These are phyloP conservation scores for Myxozyma vanderwaltii DNA, from an alignment of 805 yeast genomes.

Conservation along the genomic window DNA sequence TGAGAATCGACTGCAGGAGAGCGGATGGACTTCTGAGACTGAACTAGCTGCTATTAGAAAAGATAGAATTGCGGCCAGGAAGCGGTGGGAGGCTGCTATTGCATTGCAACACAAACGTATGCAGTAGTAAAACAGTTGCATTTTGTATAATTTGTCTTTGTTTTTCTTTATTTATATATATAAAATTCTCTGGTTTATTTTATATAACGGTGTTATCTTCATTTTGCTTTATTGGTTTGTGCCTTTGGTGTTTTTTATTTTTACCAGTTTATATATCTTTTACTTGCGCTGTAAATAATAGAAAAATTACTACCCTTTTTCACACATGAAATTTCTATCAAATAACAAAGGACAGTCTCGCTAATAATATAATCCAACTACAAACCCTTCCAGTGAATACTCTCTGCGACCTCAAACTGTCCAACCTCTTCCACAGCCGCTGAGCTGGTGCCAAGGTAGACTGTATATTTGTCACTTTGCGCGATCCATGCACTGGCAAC, in stretches of 20 bases:
- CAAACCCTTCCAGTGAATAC: slow-evolving; percentile 37
- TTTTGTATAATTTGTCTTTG: not conserved
- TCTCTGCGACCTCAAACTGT: slow-evolving; percentile 32
- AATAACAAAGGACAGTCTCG: too few relatives aligned
- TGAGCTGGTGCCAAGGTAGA: slow-evolving; percentile 35
- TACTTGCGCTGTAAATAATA: too few relatives aligned
- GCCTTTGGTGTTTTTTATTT: too few relatives aligned
- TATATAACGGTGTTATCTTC: not conserved
- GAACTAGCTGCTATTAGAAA: slow-evolving; percentile 26
- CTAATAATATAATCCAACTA: slow-evolving; percentile 8
- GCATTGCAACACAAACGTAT: slow-evolving; percentile 8
- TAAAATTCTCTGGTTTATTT: not conserved
- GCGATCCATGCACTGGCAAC: slow-evolving; percentile 53
- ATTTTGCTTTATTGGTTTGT: too few relatives aligned
- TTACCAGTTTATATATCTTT: too few relatives aligned
- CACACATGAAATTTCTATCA: too few relatives aligned
- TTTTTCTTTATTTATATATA: too few relatives aligned
- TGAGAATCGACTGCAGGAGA: slow-evolving; percentile 24
- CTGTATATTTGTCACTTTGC: slow-evolving; percentile 54
- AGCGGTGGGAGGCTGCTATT: slow-evolving; percentile 29
- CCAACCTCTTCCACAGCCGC: slow-evolving; percentile 25
- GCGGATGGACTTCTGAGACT: slow-evolving; percentile 32
- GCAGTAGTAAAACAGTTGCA: not conserved
- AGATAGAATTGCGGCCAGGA: slow-evolving; percentile 25
- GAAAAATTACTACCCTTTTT: too few relatives aligned